phyloP scores from a whole-genome alignment of 2,329 filamentous ascomycete genomes.

The Plectosphaerella plurivora region DNA sequence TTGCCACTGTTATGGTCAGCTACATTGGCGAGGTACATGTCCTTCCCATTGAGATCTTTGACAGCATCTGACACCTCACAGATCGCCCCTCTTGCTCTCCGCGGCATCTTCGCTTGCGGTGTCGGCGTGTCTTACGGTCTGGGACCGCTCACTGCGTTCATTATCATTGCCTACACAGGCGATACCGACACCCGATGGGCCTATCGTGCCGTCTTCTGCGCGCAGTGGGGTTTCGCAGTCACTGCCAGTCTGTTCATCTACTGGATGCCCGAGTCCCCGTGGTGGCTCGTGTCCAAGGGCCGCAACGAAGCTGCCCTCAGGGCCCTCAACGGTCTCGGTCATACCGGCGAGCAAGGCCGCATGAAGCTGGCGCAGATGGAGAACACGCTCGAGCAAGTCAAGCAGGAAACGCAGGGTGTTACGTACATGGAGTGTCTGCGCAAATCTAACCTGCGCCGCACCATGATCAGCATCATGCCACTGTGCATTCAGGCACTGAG shows the following conservation, averaged over 20 bases:
- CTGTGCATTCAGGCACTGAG: constrained; percentile 27
- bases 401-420: constrained; percentile 27
- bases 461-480: constrained; percentile 31
- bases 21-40: constrained; percentile 26
- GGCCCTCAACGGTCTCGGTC: constrained; percentile 26
- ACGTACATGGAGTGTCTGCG: constrained; percentile 36
- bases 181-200: constrained; percentile 23
- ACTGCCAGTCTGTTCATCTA: constrained; percentile 22
- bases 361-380: constrained; percentile 23
- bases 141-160: constrained; percentile 22
- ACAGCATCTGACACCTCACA: constrained; percentile 15
- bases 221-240: constrained; percentile 27
- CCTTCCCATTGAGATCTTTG: constrained; percentile 19
- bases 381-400: constrained; percentile 26
- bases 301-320: constrained; percentile 26
- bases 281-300: constrained; percentile 32
- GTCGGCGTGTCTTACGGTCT: constrained; percentile 23
- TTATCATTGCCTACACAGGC: constrained; percentile 26
- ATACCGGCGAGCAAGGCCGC: constrained; percentile 17
- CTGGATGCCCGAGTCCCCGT: constrained; percentile 38
- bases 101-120: constrained; percentile 22
- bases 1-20: constrained; percentile 19
- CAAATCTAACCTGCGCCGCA: constrained; percentile 31
- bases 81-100: constrained; percentile 22
- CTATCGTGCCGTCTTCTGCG: constrained; percentile 25